A percentile compares a stretch with the other conserved stretches of the same genome.
These are phyloP conservation scores for Collybia mongolica DNA, from an alignment of 768 basidiomycete species.

Conservation along the genomic window DNA sequence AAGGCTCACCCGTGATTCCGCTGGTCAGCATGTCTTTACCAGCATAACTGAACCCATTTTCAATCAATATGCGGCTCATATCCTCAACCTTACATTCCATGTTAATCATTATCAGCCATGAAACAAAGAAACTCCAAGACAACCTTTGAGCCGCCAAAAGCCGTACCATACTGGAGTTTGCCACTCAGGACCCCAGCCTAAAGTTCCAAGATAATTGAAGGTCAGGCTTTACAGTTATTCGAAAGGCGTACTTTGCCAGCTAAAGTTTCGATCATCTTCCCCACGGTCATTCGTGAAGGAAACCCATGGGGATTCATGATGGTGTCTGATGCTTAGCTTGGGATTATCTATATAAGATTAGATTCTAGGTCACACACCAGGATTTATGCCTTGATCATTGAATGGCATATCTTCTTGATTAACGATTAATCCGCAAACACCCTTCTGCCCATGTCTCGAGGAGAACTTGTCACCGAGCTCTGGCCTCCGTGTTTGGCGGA, in stretches of 20 bases:
- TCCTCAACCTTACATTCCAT: conserved; percentile 73
- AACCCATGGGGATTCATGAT: conserved; percentile 99
- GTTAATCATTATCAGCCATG: not conserved
- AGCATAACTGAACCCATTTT: conserved; percentile 93
- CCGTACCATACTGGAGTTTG: conserved; percentile 90
- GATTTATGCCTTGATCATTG: conserved; percentile 95
- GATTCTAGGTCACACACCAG: conserved; percentile 50
- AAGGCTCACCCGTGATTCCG: conserved; percentile 94
- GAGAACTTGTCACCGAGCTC: conserved; percentile 99
- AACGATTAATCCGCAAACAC: conserved; percentile 97
- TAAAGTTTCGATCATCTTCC: conserved; percentile 98
- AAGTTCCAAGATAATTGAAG: not conserved
- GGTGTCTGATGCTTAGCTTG: conserved; percentile 57
- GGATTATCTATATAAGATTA: conserved; percentile 6
- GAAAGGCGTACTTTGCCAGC: conserved; percentile 75
- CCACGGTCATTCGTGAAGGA: conserved; percentile 98
- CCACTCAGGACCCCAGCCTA: conserved; percentile 91
- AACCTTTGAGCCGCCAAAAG: conserved; percentile 97
- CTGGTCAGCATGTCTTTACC: conserved; percentile 99
- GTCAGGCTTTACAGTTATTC: not conserved
- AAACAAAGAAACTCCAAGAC: conserved; percentile 1
- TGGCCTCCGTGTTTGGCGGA: conserved; percentile 93
- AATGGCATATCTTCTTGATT: conserved; percentile 99
- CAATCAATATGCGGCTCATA: conserved; percentile 95
- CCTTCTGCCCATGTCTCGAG: conserved; percentile 97